phyloP scores from a whole-genome alignment of 352 stramenopile genomes.

The Phytophthora lateralis region DNA sequence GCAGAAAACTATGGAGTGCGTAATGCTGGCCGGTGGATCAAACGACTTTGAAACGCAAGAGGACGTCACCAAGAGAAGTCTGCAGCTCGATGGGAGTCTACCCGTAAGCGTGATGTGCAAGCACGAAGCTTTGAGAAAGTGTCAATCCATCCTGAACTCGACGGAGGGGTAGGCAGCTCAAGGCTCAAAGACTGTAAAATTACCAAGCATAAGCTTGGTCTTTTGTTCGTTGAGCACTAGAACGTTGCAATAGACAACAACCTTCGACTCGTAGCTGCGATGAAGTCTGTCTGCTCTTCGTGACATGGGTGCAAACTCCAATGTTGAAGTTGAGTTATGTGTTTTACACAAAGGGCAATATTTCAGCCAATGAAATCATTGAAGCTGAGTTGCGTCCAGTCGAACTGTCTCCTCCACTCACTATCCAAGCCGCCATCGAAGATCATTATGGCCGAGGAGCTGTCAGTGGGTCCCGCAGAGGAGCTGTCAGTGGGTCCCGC shows the following conservation, averaged over 20 bases:
- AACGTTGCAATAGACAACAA: too few relatives aligned
- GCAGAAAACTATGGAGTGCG: conserved; percentile 50
- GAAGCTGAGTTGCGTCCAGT: conserved; percentile 14
- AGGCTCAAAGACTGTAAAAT: background rate
- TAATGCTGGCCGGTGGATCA: conserved; percentile 38
- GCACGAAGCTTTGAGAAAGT: conserved; percentile 28
- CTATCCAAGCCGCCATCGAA: background rate
- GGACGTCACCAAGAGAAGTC: conserved; percentile 35
- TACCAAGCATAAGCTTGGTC: too few relatives aligned
- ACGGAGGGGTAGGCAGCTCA: conserved; percentile 5
- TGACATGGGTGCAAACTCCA: too few relatives aligned
- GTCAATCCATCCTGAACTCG: conserved; percentile 27
- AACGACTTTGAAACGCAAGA: conserved; percentile 41
- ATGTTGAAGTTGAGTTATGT: conserved; percentile 33
- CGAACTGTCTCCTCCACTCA: conserved; percentile 37
- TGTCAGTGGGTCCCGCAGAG: conserved; percentile 1
- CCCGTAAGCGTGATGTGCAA: conserved; percentile 44
- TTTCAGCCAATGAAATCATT: conserved; percentile 25
- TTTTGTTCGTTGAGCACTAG: too few relatives aligned
- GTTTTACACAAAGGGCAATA: conserved; percentile 22
- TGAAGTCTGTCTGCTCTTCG: too few relatives aligned
- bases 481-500: too few relatives aligned
- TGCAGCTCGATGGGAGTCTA: conserved; percentile 43
- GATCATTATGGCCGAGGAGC: conserved; percentile 29
- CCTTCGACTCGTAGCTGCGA: too few relatives aligned